Percentiles rank a stretch among this genome's conserved stretches.
phyloP scores from a whole-genome alignment of 495 filamentous ascomycete genomes.

The Podospora comata region DNA sequence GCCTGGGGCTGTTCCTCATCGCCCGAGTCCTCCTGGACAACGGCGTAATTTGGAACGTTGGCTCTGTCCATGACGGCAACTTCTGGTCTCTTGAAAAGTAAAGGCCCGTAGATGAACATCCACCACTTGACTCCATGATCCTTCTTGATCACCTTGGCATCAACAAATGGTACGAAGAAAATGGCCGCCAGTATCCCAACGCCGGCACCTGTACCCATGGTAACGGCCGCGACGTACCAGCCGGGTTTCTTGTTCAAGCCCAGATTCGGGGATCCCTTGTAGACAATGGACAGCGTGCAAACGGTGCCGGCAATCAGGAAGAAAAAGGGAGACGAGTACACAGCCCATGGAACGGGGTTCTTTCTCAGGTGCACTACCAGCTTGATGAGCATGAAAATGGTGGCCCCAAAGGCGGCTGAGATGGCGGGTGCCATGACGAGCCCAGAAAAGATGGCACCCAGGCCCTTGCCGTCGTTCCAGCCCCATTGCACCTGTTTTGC shows the following conservation, averaged over 20 bases:
- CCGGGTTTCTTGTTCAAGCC: constrained; percentile 48
- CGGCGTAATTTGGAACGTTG: constrained; percentile 50
- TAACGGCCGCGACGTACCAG: constrained; percentile 50
- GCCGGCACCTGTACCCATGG: constrained; percentile 56
- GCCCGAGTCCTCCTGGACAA: constrained; percentile 52
- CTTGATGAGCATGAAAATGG: constrained; percentile 64
- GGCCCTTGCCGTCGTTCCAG: constrained; percentile 43
- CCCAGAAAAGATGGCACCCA: constrained; percentile 57
- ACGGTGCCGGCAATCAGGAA: constrained; percentile 59
- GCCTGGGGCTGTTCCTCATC: constrained; percentile 23
- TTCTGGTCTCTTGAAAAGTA: constrained; percentile 51
- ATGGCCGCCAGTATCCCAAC: constrained; percentile 50
- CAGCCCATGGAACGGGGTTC: constrained; percentile 56
- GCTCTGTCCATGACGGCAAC: constrained; percentile 34
- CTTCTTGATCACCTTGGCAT: constrained; percentile 56
- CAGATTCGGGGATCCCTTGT: constrained; percentile 47
- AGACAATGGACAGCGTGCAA: constrained; percentile 63
- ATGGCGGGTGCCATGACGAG: constrained; percentile 61
- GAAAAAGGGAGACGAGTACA: constrained; percentile 59
- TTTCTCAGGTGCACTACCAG: constrained; percentile 58
- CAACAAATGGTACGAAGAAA: constrained; percentile 64
- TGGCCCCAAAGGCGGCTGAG: constrained; percentile 54
- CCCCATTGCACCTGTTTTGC: constrained; percentile 54
- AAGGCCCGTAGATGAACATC: constrained; percentile 55
- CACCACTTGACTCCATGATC: constrained; percentile 58